Evolutionary conservation across 140 eudicot species (phyloP), one percentile per base, ranked within the genome.

Genomic region (Cichorium intybus): DNA sequence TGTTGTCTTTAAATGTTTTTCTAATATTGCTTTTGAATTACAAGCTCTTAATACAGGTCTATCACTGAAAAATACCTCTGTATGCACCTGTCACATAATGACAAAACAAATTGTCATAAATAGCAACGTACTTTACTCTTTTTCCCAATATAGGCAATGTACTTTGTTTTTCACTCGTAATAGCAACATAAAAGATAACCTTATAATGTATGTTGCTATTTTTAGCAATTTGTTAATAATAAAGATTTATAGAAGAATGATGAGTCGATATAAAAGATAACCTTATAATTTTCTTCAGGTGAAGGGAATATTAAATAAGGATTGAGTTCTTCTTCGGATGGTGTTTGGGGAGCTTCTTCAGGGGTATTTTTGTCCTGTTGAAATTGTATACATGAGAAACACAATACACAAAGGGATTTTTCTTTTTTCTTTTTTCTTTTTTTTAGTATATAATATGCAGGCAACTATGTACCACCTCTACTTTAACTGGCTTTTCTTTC

Each of bases 261-360:
- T 2, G 48, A 72, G 64, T n/a, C 31, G 26, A 16, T 21, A 55
- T 51, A 39, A 64, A 18, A 16, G 14, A 17, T 21, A 70, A 89
- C 99, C 99, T 89, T 93, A 56, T 71, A 70, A 54, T 93, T 93
- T 54, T 89, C 97, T 39, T 81, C 82, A 0, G 99, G 97, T 17
- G 90, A 71, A 58, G 99, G 97, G 67, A 93, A 93, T 55, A 93
- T 81, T 62, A 62, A 68, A 75, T 65, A 89, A 5, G 99, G 99
- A 71, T 93, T 93, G 48, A 80, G 72, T 75, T 93, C 99, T 76
- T 93, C 97, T 79, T 85, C 96, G 49, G 95, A 64, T 59, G 79
- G 84, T 65, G 80, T 65, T 43, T 68, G 60, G 28, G 86, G 63
- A 43, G 66, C 49, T 61, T 62, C 79, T 65, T 73, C 90, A 58